Base-by-base conservation (phyloP, 306 rosid genomes). In the Gillenia trifoliata region DNA sequence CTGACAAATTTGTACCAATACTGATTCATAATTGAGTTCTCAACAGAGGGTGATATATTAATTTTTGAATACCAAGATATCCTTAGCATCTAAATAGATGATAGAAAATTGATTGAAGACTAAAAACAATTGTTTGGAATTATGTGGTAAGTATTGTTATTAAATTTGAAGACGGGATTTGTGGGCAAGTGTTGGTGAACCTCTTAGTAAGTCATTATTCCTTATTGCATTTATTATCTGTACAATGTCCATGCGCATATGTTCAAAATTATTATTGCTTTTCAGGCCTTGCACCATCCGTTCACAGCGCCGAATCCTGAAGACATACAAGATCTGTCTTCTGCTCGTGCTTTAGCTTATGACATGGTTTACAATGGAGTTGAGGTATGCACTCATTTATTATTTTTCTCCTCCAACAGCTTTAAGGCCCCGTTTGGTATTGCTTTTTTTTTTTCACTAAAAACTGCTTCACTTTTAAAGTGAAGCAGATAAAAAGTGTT, bases 351-450 rank as follows among this genome's bases (percentile, higher is more conserved):
- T 6, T 82, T 94, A 79, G 99, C 99, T 19, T 94, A 92, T 87
- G 99, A 94, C 84, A 87, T 94, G 96, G 97, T 94, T 85, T 91
- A 88, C 82, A 94, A 91, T 70, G 99, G 99, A 68, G 99, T 94
- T 43, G 99, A 94, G 99, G 99, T 92, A 80, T 68, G 52, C 16
- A 63, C 49, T 69, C 20, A 25, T 64, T 59, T 38, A 54, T 68
- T 60, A 69, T 45, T 49, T 49, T 64, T 1, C 23, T n/a, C 40
- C 54, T 60, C 59, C 56, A n/a, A 75, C 74, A 81, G 75, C 63
- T 72, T 77, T n/a, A n/a, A n/a, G n/a, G n/a, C n/a, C n/a, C n/a
- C n/a, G n/a, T n/a, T n/a, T n/a, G n/a, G n/a, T n/a, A n/a, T n/a
- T n/a, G n/a, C n/a, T n/a, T n/a, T n/a, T n/a, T n/a, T n/a, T n/a